phyloP scores from a whole-genome alignment of 2,329 filamentous ascomycete genomes.

The Alternaria angustiovoidea region DNA sequence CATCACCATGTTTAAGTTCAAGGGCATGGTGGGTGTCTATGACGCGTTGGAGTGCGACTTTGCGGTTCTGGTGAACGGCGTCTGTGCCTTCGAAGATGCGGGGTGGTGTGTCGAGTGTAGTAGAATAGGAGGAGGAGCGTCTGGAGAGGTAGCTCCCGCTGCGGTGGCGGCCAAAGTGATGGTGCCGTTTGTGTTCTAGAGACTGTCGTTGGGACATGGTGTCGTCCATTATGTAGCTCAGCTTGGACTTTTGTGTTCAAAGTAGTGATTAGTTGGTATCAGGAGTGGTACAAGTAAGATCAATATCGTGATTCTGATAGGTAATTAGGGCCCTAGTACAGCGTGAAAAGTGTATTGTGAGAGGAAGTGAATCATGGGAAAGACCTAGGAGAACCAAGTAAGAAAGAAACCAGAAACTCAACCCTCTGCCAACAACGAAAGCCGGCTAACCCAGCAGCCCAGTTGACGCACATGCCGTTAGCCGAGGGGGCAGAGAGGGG shows the following conservation, averaged over 20 bases:
- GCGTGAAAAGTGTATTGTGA: not conserved
- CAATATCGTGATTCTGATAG: not conserved
- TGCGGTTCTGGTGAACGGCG: constrained; percentile 23
- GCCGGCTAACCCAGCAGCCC: constrained; percentile 8
- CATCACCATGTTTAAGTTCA: constrained; percentile 13
- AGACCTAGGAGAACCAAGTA: not conserved
- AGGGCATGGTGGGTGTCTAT: constrained; percentile 28
- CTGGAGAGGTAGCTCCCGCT: constrained; percentile 14
- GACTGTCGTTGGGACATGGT: constrained; percentile 13
- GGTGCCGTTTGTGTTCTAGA: constrained; percentile 14
- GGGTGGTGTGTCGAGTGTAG: not conserved
- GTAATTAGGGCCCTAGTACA: not conserved
- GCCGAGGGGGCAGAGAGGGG: constrained; percentile 6
- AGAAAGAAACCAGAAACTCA: constrained; percentile 1
- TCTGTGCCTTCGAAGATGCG: constrained; percentile 28
- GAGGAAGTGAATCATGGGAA: not conserved
- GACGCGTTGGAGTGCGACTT: constrained; percentile 23
- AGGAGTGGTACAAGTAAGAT: not conserved
- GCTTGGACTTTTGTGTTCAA: not conserved
- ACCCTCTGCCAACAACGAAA: constrained; percentile 8
- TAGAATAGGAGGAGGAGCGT: not conserved
- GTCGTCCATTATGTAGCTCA: not conserved
- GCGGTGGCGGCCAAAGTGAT: constrained; percentile 17
- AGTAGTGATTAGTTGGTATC: not conserved
- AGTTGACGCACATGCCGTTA: constrained; percentile 17